Evolutionary conservation across 306 rosid genomes (phyloP), one percentile per base, ranked within the genome.

Genomic region (Prunus mira): DNA sequence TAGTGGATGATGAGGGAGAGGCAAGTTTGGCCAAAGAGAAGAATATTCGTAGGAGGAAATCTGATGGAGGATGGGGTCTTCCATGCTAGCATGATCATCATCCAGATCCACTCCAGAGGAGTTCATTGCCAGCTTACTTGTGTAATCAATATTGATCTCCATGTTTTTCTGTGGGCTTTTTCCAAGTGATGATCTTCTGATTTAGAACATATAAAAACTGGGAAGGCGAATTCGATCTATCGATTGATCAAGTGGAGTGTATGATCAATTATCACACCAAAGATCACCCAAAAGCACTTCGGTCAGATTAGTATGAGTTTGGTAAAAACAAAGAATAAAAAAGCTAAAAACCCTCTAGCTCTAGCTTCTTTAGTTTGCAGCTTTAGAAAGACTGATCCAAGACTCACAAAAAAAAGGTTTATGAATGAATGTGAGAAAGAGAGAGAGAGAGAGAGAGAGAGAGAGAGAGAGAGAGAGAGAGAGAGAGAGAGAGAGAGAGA

Each of bases 11-110:
- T 69, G 60, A 54, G 73, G 88, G 75, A 47, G 65, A 67, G 81
- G 74, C 60, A 69, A 73, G 81, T 61, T 80, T 18, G 85, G 82
- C 88, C 86, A 84, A 67, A 84, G 13, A 12, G 82, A 83, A 80
- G 67, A 47, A 60, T 56, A 32, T 22, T 49, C 41, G 18, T 28
- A 58, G 32, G 15, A 54, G 65, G 88, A 75, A 65, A 80, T 78
- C 71, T 86, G 88, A 51, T 81, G 89, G 34, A 74, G 79, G 71
- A 67, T 70, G 14, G 69, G 84, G 27, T 79, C 84, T 67, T 85
- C 78, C 57, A 76, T 55, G 58, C 72, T 72, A 74, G 76, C 80
- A 50, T 85, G 77, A 19, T 82, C 77, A 73, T 82, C 78, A 6
- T 87, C 91, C 88, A 76, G 32, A 38, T 56, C 67, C 6, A 28